These are phyloP conservation scores for Solanum bukasovii DNA, from an alignment of 257 asterid genomes.

Conservation along the genomic window DNA sequence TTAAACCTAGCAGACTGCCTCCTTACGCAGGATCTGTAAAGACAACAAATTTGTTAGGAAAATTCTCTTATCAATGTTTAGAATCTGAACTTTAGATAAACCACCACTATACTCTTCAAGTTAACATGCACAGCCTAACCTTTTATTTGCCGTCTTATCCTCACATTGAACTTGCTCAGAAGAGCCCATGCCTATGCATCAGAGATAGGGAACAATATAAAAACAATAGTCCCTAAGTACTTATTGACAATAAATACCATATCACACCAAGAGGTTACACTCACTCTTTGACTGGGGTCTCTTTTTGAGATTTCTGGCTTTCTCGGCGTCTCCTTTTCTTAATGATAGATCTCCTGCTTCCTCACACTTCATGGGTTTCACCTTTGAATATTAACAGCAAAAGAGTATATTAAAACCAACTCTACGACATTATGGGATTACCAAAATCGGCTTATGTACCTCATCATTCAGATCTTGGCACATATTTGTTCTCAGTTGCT, in stretches of 20 bases:
- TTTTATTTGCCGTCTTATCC: constrained; percentile 29
- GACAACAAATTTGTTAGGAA: neutral
- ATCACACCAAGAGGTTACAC: constrained; percentile 5
- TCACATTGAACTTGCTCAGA: constrained; percentile 16
- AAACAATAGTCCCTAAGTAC: neutral
- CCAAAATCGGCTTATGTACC: constrained; percentile 25
- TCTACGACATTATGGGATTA: neutral
- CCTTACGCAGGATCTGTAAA: constrained; percentile 12
- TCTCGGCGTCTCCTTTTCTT: constrained; percentile 18
- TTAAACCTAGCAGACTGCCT: constrained; percentile 19
- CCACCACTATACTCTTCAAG: neutral
- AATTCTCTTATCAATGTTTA: neutral
- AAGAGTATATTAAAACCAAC: neutral
- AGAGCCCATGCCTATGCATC: constrained; percentile 24
- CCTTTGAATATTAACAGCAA: constrained; percentile 11
- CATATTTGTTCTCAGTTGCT: constrained; percentile 1
- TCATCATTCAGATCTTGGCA: constrained; percentile 17
- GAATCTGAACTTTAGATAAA: neutral
- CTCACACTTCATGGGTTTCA: constrained; percentile 9
- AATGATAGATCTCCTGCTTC: constrained; percentile 11
- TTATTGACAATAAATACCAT: neutral
- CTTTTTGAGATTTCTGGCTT: constrained; percentile 15
- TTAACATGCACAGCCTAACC: constrained; percentile 23
- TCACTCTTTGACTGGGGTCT: constrained; percentile 30
- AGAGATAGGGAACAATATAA: neutral